Percentiles rank a stretch among this genome's conserved stretches.
phyloP scores from a whole-genome alignment of 805 yeast genomes.

The Dipodascus albidus region DNA sequence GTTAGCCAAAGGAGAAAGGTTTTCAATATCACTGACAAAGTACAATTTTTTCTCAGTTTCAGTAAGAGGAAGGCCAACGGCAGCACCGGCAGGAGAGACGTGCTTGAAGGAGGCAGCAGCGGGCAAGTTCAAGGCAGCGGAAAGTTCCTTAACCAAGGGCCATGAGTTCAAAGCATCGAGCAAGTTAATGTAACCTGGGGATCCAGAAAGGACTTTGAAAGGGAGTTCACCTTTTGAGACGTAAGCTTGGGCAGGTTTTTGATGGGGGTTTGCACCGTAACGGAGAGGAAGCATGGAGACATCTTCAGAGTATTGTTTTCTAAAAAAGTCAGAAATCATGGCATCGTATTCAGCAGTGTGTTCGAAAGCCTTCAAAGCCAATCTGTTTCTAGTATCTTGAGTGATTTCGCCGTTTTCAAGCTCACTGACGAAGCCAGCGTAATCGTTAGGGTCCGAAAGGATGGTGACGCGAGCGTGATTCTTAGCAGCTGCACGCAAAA shows the following conservation, averaged over 20 bases:
- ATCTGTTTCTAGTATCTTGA: slow-evolving; percentile 59
- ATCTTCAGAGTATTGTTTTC: slow-evolving; percentile 92
- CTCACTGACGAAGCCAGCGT: slow-evolving; percentile 77
- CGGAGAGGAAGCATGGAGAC: slow-evolving; percentile 84
- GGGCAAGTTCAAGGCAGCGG: slow-evolving; percentile 87
- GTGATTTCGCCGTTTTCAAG: slow-evolving; percentile 64
- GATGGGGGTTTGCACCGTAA: slow-evolving; percentile 99
- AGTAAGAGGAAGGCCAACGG: slow-evolving; percentile 87
- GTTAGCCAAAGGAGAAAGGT: slow-evolving; percentile 90
- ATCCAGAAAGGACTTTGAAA: slow-evolving; percentile 84
- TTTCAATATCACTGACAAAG: slow-evolving; percentile 89
- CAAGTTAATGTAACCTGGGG: slow-evolving; percentile 96
- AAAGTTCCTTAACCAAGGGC: slow-evolving; percentile 96
- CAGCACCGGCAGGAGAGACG: slow-evolving; percentile 98
- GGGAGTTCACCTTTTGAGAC: slow-evolving; percentile 83
- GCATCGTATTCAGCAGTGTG: slow-evolving; percentile 97
- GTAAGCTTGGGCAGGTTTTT: slow-evolving; percentile 97
- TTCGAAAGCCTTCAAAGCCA: slow-evolving; percentile 95
- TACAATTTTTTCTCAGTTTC: slow-evolving; percentile 91
- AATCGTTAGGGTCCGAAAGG: slow-evolving; percentile 88
- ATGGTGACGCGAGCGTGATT: slow-evolving; percentile 95
- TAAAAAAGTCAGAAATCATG: slow-evolving; percentile 91
- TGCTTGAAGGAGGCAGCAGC: slow-evolving; percentile 99
- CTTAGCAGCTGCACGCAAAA: slow-evolving; percentile 97
- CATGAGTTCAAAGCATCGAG: slow-evolving; percentile 96